Base-by-base conservation (phyloP, 345 rosid genomes). In the Melaleuca alternifolia region DNA sequence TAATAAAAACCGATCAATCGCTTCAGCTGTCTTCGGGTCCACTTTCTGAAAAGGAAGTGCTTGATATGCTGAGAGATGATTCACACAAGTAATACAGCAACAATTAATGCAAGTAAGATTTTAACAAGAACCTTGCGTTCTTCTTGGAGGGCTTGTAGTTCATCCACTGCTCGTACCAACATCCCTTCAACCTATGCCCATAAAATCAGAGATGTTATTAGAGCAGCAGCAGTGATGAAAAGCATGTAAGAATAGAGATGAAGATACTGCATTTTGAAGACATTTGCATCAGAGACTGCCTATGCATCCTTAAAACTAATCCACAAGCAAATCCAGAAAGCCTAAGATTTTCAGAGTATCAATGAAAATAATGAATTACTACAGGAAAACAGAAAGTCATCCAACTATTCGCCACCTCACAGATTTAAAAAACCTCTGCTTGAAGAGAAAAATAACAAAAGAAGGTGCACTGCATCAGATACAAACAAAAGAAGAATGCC, bases 11-110 rank as follows among this genome's bases (percentile, higher is more conserved):
- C 90, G 91, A 89, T 97, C 99, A 77, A 97, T 92, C 83, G 97
- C 96, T 94, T 96, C 98, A 79, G 98, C 99, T 77, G 94, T 97
- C 87, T 96, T 91, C 77, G 95, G 97, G 89, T 93, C 93, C 88
- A 94, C 96, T 93, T 94, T 97, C 99, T 97, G 94, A 28, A 85
- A 33, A 83, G 83, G 84, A 84, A 79, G 81, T 71, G 48, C 18
- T 71, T 71, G 48, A 37, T 37, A 37, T 71, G 21, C 48, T 71
- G 81, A 71, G 81, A 18, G 81, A 71, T 48, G 37, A 71, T 71
- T 20, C 81, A 37, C 81, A 71, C 81, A 71, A 71, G 81, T 71
- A 10, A 71, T 71, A 37, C 48, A 37, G 81, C 48, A 71, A 71
- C 18, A 71, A 71, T 41, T 18, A 71, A 33, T 56, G 21, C 5